These are phyloP conservation scores for Cryptococcus jaspeensis DNA, from an alignment of 1,284 basidiomycete genomes.

Conservation along the genomic window DNA sequence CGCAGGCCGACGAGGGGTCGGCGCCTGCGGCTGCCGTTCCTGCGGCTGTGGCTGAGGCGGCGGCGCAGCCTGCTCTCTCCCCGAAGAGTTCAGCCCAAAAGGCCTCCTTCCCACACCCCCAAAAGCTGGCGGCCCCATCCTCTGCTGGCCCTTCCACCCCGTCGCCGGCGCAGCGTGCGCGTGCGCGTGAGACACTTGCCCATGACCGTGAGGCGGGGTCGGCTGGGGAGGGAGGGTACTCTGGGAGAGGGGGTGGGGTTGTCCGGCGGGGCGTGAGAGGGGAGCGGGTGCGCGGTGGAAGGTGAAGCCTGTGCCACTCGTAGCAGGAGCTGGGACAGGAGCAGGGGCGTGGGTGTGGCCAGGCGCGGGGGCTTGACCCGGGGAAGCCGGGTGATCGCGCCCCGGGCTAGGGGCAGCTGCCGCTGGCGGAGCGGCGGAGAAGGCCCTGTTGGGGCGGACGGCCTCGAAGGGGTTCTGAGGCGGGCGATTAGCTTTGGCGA, in stretches of 20 bases:
- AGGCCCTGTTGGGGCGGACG: not conserved
- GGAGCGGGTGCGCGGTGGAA: not conserved
- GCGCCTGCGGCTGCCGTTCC: no score
- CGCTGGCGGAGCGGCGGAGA: not conserved
- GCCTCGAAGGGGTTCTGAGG: not conserved
- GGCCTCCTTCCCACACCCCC: not conserved
- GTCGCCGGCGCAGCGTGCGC: not conserved
- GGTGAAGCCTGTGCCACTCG: not conserved
- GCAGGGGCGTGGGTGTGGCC: not conserved
- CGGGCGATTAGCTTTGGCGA: not conserved
- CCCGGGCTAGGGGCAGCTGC: not conserved
- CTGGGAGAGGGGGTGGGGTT: not conserved
- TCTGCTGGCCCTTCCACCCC: not conserved
- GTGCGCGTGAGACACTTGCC: not conserved
- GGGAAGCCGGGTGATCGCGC: not conserved
- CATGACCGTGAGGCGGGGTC: not conserved
- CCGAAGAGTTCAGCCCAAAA: not conserved
- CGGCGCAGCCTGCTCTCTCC: not conserved
- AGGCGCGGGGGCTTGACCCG: not conserved
- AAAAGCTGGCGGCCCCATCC: not conserved
- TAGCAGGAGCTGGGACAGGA: not conserved
- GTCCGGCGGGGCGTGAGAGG: not conserved
- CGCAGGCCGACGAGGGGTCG: no score
- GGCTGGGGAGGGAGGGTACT: not conserved
- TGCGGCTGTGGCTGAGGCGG: not conserved